These are phyloP conservation scores for Puccinia coronata DNA, from an alignment of 1,284 basidiomycete genomes.

Conservation along the genomic window DNA sequence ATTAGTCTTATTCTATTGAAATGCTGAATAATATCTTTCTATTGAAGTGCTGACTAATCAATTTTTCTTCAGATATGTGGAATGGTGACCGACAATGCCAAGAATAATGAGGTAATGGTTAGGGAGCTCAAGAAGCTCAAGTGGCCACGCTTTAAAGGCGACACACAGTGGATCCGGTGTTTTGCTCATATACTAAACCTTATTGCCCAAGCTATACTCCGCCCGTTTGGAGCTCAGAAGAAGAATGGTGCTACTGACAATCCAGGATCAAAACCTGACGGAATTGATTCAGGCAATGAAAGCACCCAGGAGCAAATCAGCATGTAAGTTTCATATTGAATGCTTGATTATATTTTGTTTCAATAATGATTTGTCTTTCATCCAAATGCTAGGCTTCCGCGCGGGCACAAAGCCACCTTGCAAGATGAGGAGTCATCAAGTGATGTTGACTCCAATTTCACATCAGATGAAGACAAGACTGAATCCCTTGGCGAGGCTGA, in stretches of 20 bases:
- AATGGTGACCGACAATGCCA: not conserved
- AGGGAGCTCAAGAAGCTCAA: not conserved
- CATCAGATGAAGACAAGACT: too few species aligned
- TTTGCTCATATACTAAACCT: not conserved
- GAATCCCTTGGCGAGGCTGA: too few species aligned
- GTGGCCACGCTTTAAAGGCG: not conserved
- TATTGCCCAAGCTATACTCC: too few species aligned
- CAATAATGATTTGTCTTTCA: not conserved
- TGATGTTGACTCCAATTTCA: too few species aligned
- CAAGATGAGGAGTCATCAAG: too few species aligned
- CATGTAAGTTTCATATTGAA: not conserved
- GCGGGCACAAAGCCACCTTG: too few species aligned
- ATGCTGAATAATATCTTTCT: too few species aligned
- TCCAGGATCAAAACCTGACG: too few species aligned
- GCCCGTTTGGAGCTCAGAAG: not conserved
- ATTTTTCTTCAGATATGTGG: slow-evolving; percentile 7
- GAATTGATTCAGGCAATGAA: not conserved
- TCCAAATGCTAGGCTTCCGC: too few species aligned
- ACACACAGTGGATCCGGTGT: not conserved
- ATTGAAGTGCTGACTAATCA: too few species aligned
- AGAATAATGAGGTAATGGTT: not conserved
- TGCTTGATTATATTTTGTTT: not conserved
- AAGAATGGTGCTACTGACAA: not conserved
- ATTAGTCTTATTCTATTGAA: too few species aligned
- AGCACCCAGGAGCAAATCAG: not conserved